phyloP scores from a whole-genome alignment of 148 eudicot species.

The Oxyria digyna region DNA sequence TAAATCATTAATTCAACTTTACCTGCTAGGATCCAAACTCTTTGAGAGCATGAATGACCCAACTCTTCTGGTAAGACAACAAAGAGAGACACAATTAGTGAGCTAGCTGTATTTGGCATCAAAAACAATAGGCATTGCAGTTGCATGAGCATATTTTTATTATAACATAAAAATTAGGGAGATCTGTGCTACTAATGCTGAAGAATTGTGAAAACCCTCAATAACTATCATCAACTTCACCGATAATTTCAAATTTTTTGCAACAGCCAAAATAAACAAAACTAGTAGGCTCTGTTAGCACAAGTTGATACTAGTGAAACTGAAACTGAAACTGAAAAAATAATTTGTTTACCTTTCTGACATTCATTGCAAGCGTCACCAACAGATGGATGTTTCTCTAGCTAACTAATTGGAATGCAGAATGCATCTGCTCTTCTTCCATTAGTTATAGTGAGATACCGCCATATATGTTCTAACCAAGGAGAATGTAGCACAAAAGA shows the following conservation, averaged over 20 bases:
- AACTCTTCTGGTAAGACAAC: constrained; percentile 2
- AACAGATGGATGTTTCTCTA: not conserved
- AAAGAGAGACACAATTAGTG: not conserved
- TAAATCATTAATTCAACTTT: not conserved
- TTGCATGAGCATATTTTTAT: not conserved
- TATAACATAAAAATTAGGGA: not conserved
- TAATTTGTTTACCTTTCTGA: not conserved
- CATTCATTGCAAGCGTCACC: not conserved
- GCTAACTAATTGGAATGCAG: not conserved
- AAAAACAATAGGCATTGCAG: not conserved
- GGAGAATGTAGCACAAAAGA: not conserved
- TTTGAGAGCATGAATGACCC: not conserved
- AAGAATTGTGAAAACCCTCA: not conserved
- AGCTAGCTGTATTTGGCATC: not conserved
- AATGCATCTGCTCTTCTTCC: not conserved
- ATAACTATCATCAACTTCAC: not conserved
- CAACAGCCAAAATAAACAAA: not conserved
- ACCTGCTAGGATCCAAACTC: constrained; percentile 5
- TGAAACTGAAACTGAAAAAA: not conserved
- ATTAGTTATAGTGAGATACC: not conserved
- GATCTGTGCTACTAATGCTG: not conserved
- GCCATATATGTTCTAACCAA: not conserved
- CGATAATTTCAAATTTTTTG: not conserved
- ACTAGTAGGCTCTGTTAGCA: not conserved
- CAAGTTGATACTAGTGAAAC: not conserved